phyloP scores from a whole-genome alignment of 495 filamentous ascomycete species.

The Cenococcum geophilum region DNA sequence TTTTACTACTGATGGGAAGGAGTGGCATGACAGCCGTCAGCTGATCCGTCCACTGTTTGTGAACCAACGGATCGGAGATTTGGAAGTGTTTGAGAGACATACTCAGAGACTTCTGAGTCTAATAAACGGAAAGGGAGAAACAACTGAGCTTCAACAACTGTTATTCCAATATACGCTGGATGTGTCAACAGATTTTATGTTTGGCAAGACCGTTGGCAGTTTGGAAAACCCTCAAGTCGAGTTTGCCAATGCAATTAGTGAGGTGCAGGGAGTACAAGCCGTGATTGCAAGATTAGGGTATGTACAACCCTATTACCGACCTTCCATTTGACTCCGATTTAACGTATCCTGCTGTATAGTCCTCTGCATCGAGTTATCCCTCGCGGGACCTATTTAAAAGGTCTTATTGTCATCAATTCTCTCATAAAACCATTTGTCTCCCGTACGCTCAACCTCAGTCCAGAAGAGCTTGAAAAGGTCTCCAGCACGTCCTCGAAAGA shows the following conservation, averaged over 20 bases:
- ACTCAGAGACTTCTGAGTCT: background rate
- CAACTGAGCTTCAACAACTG: background rate
- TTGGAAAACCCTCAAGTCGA: background rate
- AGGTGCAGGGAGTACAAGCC: background rate
- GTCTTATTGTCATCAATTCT: background rate
- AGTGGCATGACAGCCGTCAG: conserved; percentile 1
- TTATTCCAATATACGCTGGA: background rate
- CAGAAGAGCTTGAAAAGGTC: conserved; percentile 2
- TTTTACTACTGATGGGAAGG: conserved; percentile 9
- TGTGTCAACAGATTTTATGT: conserved; percentile 2
- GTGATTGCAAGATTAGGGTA: background rate
- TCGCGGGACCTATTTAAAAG: background rate
- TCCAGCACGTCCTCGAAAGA: background rate
- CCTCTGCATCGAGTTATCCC: background rate
- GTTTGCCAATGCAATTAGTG: conserved; percentile 1
- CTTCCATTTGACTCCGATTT: no score
- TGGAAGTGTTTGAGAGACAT: conserved; percentile 2
- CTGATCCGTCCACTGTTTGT: background rate
- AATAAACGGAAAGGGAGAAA: background rate
- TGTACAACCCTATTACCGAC: background rate
- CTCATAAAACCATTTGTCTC: conserved; percentile 2
- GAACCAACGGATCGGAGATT: conserved; percentile 1
- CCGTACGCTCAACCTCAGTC: background rate
- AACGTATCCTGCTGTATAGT: no score
- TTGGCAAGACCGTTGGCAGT: background rate